Percentiles rank a stretch among this genome's conserved stretches.
Evolutionary conservation across 2,329 filamentous ascomycete genomes (phyloP).

Genomic region (Fusarium nanum): DNA sequence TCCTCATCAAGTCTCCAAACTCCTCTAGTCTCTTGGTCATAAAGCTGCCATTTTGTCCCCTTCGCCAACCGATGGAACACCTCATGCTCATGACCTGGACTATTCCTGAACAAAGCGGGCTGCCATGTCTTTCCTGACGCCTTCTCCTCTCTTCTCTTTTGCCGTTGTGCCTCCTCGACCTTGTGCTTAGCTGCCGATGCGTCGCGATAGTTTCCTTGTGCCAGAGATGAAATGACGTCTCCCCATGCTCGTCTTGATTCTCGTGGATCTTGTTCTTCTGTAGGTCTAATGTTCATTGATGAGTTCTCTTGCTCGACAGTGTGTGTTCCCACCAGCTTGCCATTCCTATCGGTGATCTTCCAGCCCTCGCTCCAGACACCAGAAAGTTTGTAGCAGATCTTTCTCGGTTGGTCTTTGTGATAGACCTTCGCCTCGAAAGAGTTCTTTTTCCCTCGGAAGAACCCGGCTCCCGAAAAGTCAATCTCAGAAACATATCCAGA

Average conservation of each 20-base stretch:
- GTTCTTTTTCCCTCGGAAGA: slow-evolving; percentile 54
- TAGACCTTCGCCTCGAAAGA: slow-evolving; percentile 59
- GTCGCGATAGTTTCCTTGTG: slow-evolving; percentile 78
- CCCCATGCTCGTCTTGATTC: slow-evolving; percentile 85
- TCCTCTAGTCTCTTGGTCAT: slow-evolving; percentile 30
- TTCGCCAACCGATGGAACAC: slow-evolving; percentile 23
- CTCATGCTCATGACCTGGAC: slow-evolving; percentile 2
- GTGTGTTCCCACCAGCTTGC: slow-evolving; percentile 52
- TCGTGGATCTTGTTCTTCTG: slow-evolving; percentile 80
- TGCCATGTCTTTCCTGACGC: slow-evolving; percentile 50
- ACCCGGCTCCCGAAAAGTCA: slow-evolving; percentile 59
- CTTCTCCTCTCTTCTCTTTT: slow-evolving; percentile 76
- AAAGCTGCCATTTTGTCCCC: slow-evolving; percentile 22
- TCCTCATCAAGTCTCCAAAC: slow-evolving; percentile 35
- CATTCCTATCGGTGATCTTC: slow-evolving; percentile 47
- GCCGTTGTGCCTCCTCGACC: slow-evolving; percentile 85
- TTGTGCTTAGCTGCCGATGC: slow-evolving; percentile 78
- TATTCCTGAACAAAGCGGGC: slow-evolving; percentile 27
- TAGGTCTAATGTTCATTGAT: slow-evolving; percentile 20
- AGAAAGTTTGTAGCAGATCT: slow-evolving; percentile 17
- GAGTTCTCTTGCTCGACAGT: slow-evolving; percentile 51
- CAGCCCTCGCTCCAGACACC: slow-evolving; percentile 42
- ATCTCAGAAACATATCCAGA: slow-evolving; percentile 60
- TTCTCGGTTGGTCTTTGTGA: slow-evolving; percentile 50
- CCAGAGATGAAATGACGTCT: slow-evolving; percentile 78